These are phyloP conservation scores for Clonostachys solani DNA, from an alignment of 2,329 filamentous ascomycete species.

Conservation along the genomic window DNA sequence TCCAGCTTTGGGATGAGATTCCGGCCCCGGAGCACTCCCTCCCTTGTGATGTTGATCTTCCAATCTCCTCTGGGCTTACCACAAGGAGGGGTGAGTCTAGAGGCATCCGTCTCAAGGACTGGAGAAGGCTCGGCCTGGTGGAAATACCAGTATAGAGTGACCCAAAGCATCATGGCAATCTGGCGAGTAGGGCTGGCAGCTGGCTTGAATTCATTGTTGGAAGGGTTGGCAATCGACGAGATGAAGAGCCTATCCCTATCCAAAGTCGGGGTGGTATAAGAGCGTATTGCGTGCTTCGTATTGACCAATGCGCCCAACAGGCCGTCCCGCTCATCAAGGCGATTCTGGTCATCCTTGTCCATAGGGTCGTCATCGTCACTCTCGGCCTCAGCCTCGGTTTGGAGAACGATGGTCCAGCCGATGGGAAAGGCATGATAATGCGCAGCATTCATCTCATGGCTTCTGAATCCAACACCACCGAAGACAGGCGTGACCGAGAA, in stretches of 20 bases:
- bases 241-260: constrained; percentile 82
- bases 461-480: constrained; percentile 87
- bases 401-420: constrained; percentile 86
- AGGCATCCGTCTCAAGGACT: constrained; percentile 57
- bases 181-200: constrained; percentile 78
- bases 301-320: constrained; percentile 17
- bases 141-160: constrained; percentile 95
- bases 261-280: constrained; percentile 69
- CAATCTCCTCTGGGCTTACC: constrained; percentile 82
- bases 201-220: constrained; percentile 73
- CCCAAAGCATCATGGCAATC: constrained; percentile 96
- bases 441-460: constrained; percentile 62
- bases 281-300: constrained; percentile 9
- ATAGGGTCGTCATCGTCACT: constrained; percentile 4
- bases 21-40: constrained; percentile 81
- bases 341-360: constrained; percentile 7
- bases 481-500: constrained; percentile 82
- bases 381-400: constrained; percentile 50
- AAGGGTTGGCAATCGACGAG: constrained; percentile 84
- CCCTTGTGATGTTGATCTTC: constrained; percentile 77
- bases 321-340: constrained; percentile 16
- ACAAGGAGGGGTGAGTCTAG: constrained; percentile 58
- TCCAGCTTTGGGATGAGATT: constrained; percentile 88
- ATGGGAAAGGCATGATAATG: constrained; percentile 71
- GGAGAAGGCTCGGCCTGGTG: constrained; percentile 74